These are phyloP conservation scores for Candolleomyces aberdarensis DNA, from an alignment of 768 basidiomycete species.

Conservation along the genomic window DNA sequence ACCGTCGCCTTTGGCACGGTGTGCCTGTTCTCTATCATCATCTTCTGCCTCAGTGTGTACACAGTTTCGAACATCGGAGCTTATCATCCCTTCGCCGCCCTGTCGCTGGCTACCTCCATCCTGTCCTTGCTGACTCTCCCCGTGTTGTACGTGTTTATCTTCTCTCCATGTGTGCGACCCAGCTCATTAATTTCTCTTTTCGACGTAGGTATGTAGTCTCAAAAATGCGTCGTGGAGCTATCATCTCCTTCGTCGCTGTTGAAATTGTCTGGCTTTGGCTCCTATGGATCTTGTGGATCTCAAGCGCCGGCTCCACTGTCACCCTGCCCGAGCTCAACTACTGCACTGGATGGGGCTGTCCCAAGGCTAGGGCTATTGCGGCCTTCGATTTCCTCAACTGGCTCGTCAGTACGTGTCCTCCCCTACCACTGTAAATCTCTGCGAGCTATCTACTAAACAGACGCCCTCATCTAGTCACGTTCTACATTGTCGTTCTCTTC, in stretches of 20 bases:
- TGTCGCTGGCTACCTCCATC: slow-evolving; percentile 31
- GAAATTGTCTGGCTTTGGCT: slow-evolving; percentile 31
- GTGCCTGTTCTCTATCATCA: slow-evolving; percentile 18
- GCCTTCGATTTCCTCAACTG: slow-evolving; percentile 46
- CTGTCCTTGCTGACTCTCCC: slow-evolving; percentile 40
- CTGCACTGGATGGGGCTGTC: slow-evolving; percentile 20
- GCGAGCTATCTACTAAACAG: neutral
- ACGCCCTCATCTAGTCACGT: slow-evolving; percentile 26
- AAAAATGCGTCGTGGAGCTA: slow-evolving; percentile 30
- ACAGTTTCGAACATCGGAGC: slow-evolving; percentile 16
- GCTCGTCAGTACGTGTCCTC: slow-evolving; percentile 33
- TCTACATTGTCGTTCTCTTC: slow-evolving; percentile 30
- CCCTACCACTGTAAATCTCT: neutral
- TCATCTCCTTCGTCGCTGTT: slow-evolving; percentile 36
- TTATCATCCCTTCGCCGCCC: slow-evolving; percentile 29
- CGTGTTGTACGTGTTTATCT: slow-evolving; percentile 28
- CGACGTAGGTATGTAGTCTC: slow-evolving; percentile 33
- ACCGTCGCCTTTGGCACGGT: slow-evolving; percentile 9
- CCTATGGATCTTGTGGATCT: slow-evolving; percentile 46
- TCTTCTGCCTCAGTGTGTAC: slow-evolving; percentile 22
- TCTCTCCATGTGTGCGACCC: neutral
- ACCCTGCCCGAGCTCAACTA: slow-evolving; percentile 13
- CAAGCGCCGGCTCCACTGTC: slow-evolving; percentile 30
- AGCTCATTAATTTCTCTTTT: neutral
- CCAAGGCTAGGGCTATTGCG: slow-evolving; percentile 35